Percentiles rank a stretch among this genome's conserved stretches.
Evolutionary conservation across 257 asterid genomes (phyloP).

Genomic region (Solanum clarkiae): DNA sequence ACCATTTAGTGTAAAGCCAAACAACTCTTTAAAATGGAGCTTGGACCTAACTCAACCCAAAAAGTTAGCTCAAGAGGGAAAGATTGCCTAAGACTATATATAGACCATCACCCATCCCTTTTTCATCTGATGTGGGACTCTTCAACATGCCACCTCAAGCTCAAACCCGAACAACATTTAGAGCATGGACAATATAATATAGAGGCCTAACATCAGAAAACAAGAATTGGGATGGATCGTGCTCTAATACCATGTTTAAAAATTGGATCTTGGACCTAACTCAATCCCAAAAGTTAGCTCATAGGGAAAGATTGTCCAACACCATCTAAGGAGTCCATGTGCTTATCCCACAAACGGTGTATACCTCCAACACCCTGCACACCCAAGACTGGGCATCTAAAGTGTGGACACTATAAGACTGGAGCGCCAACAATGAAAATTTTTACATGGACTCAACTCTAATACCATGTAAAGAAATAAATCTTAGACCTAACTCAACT

Average conservation of each 20-base stretch:
- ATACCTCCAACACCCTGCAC: neutral
- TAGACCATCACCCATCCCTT: too few relatives aligned
- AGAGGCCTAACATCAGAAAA: neutral
- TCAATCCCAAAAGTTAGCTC: neutral
- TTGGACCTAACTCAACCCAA: too few relatives aligned
- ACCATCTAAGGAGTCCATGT: neutral
- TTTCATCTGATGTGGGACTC: too few relatives aligned
- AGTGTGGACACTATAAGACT: neutral
- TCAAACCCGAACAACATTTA: neutral
- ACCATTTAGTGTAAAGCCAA: neutral
- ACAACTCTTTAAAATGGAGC: too few relatives aligned
- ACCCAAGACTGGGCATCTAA: neutral
- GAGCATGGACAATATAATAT: neutral
- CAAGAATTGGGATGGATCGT: neutral
- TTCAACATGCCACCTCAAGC: neutral
- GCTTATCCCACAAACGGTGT: neutral
- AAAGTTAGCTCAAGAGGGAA: too few relatives aligned
- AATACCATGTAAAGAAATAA: neutral
- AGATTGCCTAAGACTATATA: too few relatives aligned
- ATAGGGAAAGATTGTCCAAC: neutral
- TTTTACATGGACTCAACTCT: neutral
- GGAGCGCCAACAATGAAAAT: neutral
- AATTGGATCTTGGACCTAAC: neutral
- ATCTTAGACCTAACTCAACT: neutral
- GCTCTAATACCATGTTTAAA: neutral